Evolutionary conservation across 306 rosid species (phyloP).

Genomic region (Mimosa pudica): DNA sequence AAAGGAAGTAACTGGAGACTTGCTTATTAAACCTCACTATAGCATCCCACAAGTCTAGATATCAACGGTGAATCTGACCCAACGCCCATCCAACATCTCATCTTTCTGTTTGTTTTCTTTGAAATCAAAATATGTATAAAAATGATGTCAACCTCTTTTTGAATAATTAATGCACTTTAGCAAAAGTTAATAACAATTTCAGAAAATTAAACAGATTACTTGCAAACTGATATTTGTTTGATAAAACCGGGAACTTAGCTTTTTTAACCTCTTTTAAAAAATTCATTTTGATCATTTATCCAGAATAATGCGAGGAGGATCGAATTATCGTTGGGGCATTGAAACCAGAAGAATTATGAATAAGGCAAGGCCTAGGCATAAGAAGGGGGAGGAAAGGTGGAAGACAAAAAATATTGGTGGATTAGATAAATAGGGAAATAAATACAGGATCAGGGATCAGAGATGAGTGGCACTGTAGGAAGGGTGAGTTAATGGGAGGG

Average conservation of each 20-base stretch:
- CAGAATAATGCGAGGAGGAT: background rate
- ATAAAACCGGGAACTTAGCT: no score
- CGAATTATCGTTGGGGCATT: background rate
- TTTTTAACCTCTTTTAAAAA: no score
- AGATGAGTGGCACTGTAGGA: slow-evolving; percentile 17
- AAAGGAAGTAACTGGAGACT: background rate
- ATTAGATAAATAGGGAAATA: slow-evolving; percentile 14
- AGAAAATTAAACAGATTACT: no score
- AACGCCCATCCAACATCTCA: background rate
- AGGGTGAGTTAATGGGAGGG: slow-evolving; percentile 17
- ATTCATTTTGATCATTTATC: no score
- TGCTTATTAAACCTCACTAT: background rate
- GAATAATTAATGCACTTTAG: no score
- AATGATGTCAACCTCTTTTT: no score
- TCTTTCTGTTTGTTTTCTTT: no score
- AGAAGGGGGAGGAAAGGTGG: background rate
- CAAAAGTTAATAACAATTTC: no score
- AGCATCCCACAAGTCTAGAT: background rate
- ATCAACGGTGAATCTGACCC: background rate
- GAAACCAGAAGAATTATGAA: background rate
- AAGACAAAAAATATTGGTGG: slow-evolving; percentile 26
- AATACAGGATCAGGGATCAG: background rate
- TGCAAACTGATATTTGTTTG: no score
- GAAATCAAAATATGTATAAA: no score
- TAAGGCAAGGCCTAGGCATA: background rate